These are phyloP conservation scores for Candolleomyces eurysporus DNA, from an alignment of 768 basidiomycete genomes.

Conservation along the genomic window DNA sequence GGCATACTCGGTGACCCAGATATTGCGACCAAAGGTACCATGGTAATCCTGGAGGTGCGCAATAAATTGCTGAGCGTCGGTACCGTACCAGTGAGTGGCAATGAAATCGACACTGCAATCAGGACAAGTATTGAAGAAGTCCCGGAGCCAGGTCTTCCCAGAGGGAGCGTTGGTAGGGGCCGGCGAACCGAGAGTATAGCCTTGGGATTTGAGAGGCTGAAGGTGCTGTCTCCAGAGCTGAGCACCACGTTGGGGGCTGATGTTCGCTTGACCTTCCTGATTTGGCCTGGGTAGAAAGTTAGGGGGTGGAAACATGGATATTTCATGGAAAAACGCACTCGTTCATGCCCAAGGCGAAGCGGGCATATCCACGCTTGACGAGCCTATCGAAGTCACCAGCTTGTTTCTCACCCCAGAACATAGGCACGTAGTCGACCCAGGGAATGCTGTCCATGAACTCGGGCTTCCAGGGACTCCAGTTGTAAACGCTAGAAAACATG, in stretches of 20 bases:
- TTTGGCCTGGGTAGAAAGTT: conserved; percentile 55
- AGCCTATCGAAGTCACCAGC: conserved; percentile 42
- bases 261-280: conserved; percentile 56
- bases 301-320: too few relatives aligned
- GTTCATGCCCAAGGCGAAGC: conserved; percentile 59
- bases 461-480: conserved; percentile 61
- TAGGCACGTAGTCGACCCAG: conserved; percentile 57
- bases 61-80: conserved; percentile 43
- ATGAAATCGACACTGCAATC: conserved; percentile 49
- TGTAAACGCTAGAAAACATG: conserved; percentile 45
- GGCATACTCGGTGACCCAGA: conserved; percentile 74
- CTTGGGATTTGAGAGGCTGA: conserved; percentile 50
- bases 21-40: conserved; percentile 34
- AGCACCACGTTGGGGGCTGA: conserved; percentile 49
- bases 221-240: conserved; percentile 61
- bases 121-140: conserved; percentile 53
- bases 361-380: conserved; percentile 52
- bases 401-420: conserved; percentile 69
- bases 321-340: conserved; percentile 50
- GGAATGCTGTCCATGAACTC: conserved; percentile 25
- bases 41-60: conserved; percentile 49
- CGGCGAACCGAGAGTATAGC: conserved; percentile 62
- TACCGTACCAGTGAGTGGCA: conserved; percentile 68
- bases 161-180: conserved; percentile 59
- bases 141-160: conserved; percentile 63